Evolutionary conservation across 345 rosid species (phyloP).

Genomic region (Linum usitatissimum): DNA sequence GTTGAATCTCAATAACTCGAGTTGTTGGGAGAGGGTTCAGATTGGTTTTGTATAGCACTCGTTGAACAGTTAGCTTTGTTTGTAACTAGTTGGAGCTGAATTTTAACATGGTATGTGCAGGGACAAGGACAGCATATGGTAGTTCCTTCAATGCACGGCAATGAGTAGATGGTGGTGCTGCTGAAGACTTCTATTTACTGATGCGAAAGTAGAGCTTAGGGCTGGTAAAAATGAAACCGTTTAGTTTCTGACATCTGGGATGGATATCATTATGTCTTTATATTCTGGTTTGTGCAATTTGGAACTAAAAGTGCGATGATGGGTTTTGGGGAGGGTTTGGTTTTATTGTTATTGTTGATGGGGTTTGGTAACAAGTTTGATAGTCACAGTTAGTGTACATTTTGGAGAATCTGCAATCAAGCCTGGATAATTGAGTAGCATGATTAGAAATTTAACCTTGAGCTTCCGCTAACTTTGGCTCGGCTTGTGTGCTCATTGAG

Average conservation of each 20-base stretch:
- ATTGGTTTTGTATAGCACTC: too few relatives aligned
- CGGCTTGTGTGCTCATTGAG: too few relatives aligned
- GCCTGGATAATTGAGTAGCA: too few relatives aligned
- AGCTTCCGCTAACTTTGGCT: too few relatives aligned
- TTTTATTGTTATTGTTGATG: slow-evolving; percentile 5
- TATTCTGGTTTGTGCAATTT: slow-evolving; percentile 9
- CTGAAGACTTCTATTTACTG: neutral
- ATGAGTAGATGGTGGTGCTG: slow-evolving; percentile 20
- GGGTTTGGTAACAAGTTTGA: slow-evolving; percentile 11
- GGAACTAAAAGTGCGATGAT: slow-evolving; percentile 10
- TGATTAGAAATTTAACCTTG: too few relatives aligned
- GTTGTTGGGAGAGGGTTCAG: too few relatives aligned
- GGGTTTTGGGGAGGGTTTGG: slow-evolving; percentile 9
- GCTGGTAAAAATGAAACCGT: slow-evolving; percentile 10
- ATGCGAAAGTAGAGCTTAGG: neutral
- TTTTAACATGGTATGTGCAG: slow-evolving; percentile 14
- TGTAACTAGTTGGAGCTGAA: neutral
- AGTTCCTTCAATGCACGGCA: slow-evolving; percentile 39
- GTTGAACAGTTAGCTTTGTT: too few relatives aligned
- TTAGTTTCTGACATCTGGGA: slow-evolving; percentile 15
- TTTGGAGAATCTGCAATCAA: too few relatives aligned
- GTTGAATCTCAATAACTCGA: too few relatives aligned
- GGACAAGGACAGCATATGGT: slow-evolving; percentile 42
- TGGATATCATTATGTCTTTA: slow-evolving; percentile 10
- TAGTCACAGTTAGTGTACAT: slow-evolving; percentile 5